Evolutionary conservation across 345 rosid species (phyloP).

Genomic region (rapeseed (Brassica napus)): Da-Ae NC_063445.1:15033001-15033500

Average conservation of each 20-base stretch:
- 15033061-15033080: not conserved
- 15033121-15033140: constrained; percentile 98
- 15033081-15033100: constrained; percentile 66
- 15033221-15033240: constrained; percentile 15
- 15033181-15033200: not conserved
- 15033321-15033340: constrained; percentile 6
- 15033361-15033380: too few species aligned
- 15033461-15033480: not conserved
- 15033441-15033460: not conserved
- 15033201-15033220: not conserved
- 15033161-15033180: not conserved
- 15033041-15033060: not conserved
- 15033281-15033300: not conserved
- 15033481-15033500: not conserved
- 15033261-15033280: constrained; percentile 21
- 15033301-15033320: not conserved
- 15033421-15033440: not conserved
- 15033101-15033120: constrained; percentile 93
- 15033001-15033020: constrained; percentile 4
- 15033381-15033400: not conserved
- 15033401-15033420: not conserved
- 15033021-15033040: constrained; percentile 1
- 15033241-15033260: constrained; percentile 21
- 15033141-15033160: constrained; percentile 18
- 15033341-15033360: not conserved